A percentile compares a stretch with the other conserved stretches of the same genome.
Conservation (phyloP, 768 basidiomycete genomes). For the Russula olivacea region DNA sequence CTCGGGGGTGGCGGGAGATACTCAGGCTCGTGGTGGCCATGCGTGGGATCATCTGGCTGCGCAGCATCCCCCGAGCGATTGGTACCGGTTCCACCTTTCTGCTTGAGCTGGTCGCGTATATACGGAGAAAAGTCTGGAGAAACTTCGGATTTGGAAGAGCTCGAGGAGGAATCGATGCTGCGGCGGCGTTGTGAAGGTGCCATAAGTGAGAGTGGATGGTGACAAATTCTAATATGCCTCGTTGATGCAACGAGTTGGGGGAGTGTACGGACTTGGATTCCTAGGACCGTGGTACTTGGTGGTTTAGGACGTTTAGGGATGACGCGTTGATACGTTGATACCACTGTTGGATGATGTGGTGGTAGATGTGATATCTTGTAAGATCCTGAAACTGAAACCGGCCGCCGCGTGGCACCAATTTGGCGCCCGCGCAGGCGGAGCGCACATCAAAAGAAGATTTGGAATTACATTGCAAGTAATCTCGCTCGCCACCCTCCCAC, state of each 20-base stretch:
- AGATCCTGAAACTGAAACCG: background rate
- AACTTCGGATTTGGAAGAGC: background rate
- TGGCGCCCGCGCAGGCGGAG: background rate
- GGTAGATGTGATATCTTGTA: background rate
- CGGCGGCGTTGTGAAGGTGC: conserved; percentile 18
- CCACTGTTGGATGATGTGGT: background rate
- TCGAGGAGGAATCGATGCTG: conserved; percentile 22
- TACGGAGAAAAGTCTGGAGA: background rate
- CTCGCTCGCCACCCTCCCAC: background rate
- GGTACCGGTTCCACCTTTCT: background rate
- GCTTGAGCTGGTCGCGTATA: background rate
- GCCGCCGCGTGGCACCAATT: background rate
- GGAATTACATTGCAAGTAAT: background rate
- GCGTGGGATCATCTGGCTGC: background rate
- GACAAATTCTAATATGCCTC: background rate
- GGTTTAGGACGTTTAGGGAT: background rate
- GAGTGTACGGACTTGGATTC: background rate
- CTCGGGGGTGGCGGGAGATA: conserved; percentile 4
- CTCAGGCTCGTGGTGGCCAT: background rate
- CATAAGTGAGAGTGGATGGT: background rate
- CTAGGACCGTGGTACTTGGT: conserved; percentile 19
- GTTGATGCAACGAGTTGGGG: conserved; percentile 9
- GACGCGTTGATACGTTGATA: background rate
- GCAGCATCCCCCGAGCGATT: background rate
- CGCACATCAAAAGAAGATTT: background rate